Evolutionary conservation across 331 rosid genomes (phyloP), one percentile per base, ranked within the genome.

Genomic region (Malus hybrid): DNA sequence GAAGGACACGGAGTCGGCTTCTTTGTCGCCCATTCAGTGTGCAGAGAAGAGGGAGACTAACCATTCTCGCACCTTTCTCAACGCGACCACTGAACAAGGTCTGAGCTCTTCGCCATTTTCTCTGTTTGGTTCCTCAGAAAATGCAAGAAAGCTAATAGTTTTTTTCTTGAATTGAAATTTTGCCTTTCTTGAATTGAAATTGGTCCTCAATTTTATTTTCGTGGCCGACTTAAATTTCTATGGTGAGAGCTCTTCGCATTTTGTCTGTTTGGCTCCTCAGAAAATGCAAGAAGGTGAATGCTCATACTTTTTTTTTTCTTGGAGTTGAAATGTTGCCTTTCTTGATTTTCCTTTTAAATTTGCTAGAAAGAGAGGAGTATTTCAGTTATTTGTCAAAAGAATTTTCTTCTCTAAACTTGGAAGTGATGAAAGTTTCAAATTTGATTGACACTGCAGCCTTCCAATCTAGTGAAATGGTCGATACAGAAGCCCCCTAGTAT

Each of bases 51-150:
- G 72, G 36, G 86, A 72, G 69, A 60, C 33, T 4, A 28, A 59
- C 48, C 85, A 79, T 46, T 86, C 93, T 7, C 88, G 90, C 71
- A 85, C 85, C 63, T 92, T 95, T 79, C 96, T 95, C 70, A 73
- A 83, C 74, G 91, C 89, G 48, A 72, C 67, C 60, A 67, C 86
- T 20, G 93, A 88, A 79, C 83, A 85, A 86, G 99, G 99, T 90
- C 36, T 19, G 80, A 44, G 57, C 48, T 73, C 60, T 61, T 28
- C 48, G 7, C 57, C 13, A 10, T 31, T 42, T 63, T 29, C 4
- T 34, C n/a, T 64, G 48, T 71, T 28, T 76, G 54, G 42, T 62
- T 57, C 10, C 7, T 67, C 74, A 72, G 73, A 75, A 70, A 80
- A 52, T 75, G 60, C 48, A 42, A 67, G 33, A 39, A 67, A 6